Conservation (phyloP, 805 yeast species). For the Metschnikowia orientalis region DNA sequence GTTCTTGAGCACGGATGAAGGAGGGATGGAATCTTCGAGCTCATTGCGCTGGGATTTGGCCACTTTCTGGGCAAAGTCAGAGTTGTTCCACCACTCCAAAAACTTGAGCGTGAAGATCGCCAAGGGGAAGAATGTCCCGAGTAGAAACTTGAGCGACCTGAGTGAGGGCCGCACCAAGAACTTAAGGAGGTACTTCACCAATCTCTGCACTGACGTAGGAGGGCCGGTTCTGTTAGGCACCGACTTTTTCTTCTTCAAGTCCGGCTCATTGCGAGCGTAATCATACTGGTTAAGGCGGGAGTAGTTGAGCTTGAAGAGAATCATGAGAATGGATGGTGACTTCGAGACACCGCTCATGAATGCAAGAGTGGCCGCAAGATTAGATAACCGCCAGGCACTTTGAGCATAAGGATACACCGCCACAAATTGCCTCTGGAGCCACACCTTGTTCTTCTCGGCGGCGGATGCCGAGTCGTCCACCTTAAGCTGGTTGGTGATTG, state of each 20-base stretch:
- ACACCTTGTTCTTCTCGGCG: slow-evolving; percentile 27
- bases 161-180: slow-evolving; percentile 26
- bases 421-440: slow-evolving; percentile 41
- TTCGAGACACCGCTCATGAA: slow-evolving; percentile 65
- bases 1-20: slow-evolving; percentile 34
- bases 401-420: slow-evolving; percentile 59
- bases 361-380: slow-evolving; percentile 55
- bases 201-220: slow-evolving; percentile 35
- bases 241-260: slow-evolving; percentile 9
- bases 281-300: slow-evolving; percentile 56
- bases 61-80: slow-evolving; percentile 61
- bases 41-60: slow-evolving; percentile 44
- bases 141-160: slow-evolving; percentile 27
- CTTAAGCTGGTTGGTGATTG: slow-evolving; percentile 45
- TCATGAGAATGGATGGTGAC: slow-evolving; percentile 60
- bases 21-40: slow-evolving; percentile 47
- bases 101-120: slow-evolving; percentile 80
- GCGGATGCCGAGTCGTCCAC: slow-evolving; percentile 18
- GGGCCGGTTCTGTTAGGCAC: slow-evolving; percentile 36
- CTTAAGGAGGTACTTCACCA: slow-evolving; percentile 22
- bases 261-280: slow-evolving; percentile 37
- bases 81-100: slow-evolving; percentile 89
- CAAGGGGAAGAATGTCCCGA: slow-evolving; percentile 64
- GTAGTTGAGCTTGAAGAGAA: slow-evolving; percentile 57
- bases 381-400: slow-evolving; percentile 41